Evolutionary conservation across 2,329 filamentous ascomycete genomes (phyloP).

Genomic region (Colletotrichum limetticola): DNA sequence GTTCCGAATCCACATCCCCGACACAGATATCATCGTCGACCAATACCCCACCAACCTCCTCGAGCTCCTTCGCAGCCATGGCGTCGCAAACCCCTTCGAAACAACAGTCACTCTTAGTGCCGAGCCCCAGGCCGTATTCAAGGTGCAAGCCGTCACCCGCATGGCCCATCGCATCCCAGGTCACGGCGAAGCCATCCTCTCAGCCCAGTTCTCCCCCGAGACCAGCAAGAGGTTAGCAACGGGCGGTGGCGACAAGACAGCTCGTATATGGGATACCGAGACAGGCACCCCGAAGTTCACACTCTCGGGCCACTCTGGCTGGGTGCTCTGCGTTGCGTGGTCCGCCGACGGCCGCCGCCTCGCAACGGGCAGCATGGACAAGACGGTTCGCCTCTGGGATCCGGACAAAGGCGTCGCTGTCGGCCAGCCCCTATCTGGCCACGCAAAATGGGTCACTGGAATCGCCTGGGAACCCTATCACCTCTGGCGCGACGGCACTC

Average conservation of each 20-base stretch:
- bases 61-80: constrained; percentile 64
- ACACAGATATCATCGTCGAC: constrained; percentile 63
- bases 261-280: constrained; percentile 93
- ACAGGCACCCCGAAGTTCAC: constrained; percentile 91
- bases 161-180: constrained; percentile 90
- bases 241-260: constrained; percentile 90
- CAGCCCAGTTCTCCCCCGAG: constrained; percentile 85
- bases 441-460: constrained; percentile 89
- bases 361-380: constrained; percentile 94
- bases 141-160: constrained; percentile 89
- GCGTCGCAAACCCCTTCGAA: constrained; percentile 68
- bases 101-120: constrained; percentile 66
- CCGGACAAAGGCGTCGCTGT: constrained; percentile 80
- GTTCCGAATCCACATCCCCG: constrained; percentile 69
- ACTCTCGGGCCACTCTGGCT: constrained; percentile 86
- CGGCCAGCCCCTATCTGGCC: constrained; percentile 79
- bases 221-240: constrained; percentile 83
- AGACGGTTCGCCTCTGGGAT: constrained; percentile 90
- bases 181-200: constrained; percentile 90
- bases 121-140: constrained; percentile 91
- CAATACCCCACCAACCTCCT: constrained; percentile 67
- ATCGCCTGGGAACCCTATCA: constrained; percentile 92
- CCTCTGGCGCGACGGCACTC: constrained; percentile 77
- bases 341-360: constrained; percentile 84
- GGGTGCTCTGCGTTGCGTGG: constrained; percentile 90